phyloP scores from a whole-genome alignment of 2,329 filamentous ascomycete genomes.

The Cercospora nicotianae region DNA sequence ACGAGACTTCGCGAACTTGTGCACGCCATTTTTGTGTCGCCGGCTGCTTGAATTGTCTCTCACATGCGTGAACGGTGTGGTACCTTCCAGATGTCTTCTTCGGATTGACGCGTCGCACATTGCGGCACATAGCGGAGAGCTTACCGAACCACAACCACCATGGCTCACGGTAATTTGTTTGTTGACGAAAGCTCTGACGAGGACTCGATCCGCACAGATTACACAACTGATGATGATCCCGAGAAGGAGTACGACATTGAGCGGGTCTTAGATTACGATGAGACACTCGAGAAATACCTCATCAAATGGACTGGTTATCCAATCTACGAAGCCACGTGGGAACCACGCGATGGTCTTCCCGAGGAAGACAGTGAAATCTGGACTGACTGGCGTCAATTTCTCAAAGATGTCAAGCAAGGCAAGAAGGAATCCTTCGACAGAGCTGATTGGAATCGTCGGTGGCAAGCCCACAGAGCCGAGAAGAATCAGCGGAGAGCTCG shows the following conservation, averaged over 20 bases:
- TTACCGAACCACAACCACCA: neutral
- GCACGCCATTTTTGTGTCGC: neutral
- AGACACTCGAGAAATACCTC: slow-evolving; percentile 29
- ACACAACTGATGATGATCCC: slow-evolving; percentile 28
- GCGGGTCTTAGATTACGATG: slow-evolving; percentile 30
- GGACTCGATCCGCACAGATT: slow-evolving; percentile 34
- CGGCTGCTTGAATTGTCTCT: neutral
- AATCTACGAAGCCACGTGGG: slow-evolving; percentile 34
- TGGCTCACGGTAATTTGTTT: slow-evolving; percentile 4
- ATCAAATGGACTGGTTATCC: slow-evolving; percentile 39
- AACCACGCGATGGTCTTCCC: slow-evolving; percentile 29
- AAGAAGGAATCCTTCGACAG: slow-evolving; percentile 29
- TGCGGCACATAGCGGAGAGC: neutral
- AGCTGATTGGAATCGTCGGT: slow-evolving; percentile 24
- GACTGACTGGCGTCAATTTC: slow-evolving; percentile 28
- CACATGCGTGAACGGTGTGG: neutral
- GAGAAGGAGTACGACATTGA: slow-evolving; percentile 36
- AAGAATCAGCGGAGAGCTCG: slow-evolving; percentile 21
- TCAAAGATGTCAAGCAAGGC: slow-evolving; percentile 23
- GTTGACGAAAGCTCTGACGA: slow-evolving; percentile 27
- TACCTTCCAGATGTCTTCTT: neutral
- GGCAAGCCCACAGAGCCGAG: slow-evolving; percentile 13
- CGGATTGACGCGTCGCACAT: neutral
- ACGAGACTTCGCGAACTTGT: neutral
- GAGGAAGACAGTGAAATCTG: slow-evolving; percentile 16